These are phyloP conservation scores for Tephrocybe sp. DNA, from an alignment of 768 basidiomycete genomes.

Conservation along the genomic window DNA sequence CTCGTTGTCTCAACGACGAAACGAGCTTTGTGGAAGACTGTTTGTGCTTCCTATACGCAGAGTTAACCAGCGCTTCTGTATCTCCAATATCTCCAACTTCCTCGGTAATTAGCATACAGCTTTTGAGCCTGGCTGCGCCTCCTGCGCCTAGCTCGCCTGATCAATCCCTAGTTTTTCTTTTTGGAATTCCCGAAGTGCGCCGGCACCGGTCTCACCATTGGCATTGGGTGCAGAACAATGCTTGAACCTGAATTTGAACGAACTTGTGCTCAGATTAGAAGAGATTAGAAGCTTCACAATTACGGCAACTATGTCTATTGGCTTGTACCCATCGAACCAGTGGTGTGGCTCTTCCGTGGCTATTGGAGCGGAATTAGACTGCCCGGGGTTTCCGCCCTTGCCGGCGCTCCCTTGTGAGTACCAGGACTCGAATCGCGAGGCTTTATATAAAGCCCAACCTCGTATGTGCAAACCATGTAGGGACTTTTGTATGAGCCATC, in stretches of 20 bases:
- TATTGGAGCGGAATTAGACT: conserved; percentile 18
- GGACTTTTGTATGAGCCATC: conserved; percentile 2
- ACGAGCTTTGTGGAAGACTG: conserved; percentile 6
- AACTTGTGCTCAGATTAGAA: conserved; percentile 13
- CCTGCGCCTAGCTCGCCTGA: conserved; percentile 7
- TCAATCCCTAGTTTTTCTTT: conserved; percentile 14
- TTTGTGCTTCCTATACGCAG: neutral
- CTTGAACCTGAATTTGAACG: conserved; percentile 16
- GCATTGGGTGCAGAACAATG: conserved; percentile 8
- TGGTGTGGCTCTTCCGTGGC: conserved; percentile 21
- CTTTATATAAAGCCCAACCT: neutral
- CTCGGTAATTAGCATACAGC: neutral
- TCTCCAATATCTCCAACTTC: too few relatives aligned
- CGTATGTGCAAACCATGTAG: neutral
- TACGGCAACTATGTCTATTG: conserved; percentile 13
- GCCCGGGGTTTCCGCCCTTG: conserved; percentile 19
- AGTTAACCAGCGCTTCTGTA: neutral
- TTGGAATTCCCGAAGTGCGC: conserved; percentile 19
- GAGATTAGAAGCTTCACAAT: conserved; percentile 9
- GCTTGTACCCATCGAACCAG: conserved; percentile 11
- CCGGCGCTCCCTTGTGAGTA: conserved; percentile 6
- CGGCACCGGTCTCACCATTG: conserved; percentile 13
- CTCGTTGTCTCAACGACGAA: conserved; percentile 14
- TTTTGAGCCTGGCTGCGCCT: neutral
- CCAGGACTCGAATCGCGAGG: too few relatives aligned